Evolutionary conservation across 345 rosid species (phyloP).

Genomic region (Lumnitzera littorea): DNA sequence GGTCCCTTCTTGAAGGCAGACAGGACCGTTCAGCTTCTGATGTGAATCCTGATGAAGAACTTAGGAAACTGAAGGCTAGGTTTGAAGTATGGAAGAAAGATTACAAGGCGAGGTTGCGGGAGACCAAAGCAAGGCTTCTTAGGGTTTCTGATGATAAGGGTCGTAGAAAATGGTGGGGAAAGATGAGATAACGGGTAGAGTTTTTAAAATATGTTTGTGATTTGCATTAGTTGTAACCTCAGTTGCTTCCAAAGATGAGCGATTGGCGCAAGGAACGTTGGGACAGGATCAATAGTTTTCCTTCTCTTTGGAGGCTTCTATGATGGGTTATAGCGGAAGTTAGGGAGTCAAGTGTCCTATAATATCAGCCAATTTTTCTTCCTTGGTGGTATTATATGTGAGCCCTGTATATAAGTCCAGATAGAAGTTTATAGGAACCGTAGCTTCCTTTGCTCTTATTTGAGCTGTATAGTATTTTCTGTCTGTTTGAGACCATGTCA

Average conservation of each 20-base stretch:
- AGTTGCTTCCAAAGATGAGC: no score
- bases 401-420: not conserved
- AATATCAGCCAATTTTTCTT: conserved; percentile 23
- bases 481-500: not conserved
- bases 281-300: not conserved
- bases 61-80: conserved; percentile 49
- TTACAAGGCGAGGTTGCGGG: conserved; percentile 65
- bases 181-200: conserved; percentile 23
- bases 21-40: conserved; percentile 23
- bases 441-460: not conserved
- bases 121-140: conserved; percentile 55
- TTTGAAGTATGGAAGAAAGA: conserved; percentile 91
- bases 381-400: conserved; percentile 11
- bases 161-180: conserved; percentile 89
- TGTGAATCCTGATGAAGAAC: conserved; percentile 47
- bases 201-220: not conserved
- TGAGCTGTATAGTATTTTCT: not conserved
- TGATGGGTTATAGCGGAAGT: not conserved
- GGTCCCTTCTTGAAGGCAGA: conserved; percentile 42
- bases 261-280: no score
- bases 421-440: not conserved
- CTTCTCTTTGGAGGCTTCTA: conserved; percentile 6
- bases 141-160: conserved; percentile 47
- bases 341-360: not conserved
- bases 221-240: not conserved